phyloP scores from a whole-genome alignment of 2,329 filamentous ascomycete genomes.

The Penicillium brevicompactum region DNA sequence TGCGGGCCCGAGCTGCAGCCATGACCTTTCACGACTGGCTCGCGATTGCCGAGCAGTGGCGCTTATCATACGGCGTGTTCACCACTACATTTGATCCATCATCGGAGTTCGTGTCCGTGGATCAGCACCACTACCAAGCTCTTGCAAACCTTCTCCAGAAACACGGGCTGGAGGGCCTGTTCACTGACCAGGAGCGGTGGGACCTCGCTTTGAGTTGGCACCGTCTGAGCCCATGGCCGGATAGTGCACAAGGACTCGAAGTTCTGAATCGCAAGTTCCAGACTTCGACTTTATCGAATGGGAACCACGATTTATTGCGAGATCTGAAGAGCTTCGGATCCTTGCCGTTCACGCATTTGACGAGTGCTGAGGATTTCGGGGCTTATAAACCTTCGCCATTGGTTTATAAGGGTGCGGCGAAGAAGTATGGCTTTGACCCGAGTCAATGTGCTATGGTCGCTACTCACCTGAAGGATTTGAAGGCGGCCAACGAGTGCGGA shows the following conservation, averaged over 20 bases:
- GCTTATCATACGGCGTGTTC: slow-evolving; percentile 64
- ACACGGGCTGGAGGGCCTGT: slow-evolving; percentile 62
- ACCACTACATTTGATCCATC: slow-evolving; percentile 48
- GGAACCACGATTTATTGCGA: slow-evolving; percentile 65
- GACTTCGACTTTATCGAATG: slow-evolving; percentile 74
- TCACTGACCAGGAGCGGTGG: slow-evolving; percentile 63
- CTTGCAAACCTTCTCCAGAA: slow-evolving; percentile 60
- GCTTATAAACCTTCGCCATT: slow-evolving; percentile 72
- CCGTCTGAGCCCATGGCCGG: slow-evolving; percentile 68
- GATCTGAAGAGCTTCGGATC: slow-evolving; percentile 63
- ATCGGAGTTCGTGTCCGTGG: slow-evolving; percentile 66
- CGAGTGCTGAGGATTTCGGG: slow-evolving; percentile 70
- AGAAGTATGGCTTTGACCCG: slow-evolving; percentile 58
- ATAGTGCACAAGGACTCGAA: slow-evolving; percentile 59
- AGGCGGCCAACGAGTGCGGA: slow-evolving; percentile 65
- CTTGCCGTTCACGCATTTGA: slow-evolving; percentile 64
- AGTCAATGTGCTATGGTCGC: slow-evolving; percentile 74
- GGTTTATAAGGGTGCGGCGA: slow-evolving; percentile 70
- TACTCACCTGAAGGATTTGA: slow-evolving; percentile 70
- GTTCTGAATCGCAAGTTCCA: slow-evolving; percentile 58
- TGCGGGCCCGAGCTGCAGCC: slow-evolving; percentile 52
- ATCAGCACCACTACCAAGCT: slow-evolving; percentile 69
- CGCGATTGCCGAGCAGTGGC: slow-evolving; percentile 71
- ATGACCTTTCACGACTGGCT: slow-evolving; percentile 64
- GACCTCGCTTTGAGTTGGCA: slow-evolving; percentile 70